phyloP scores from a whole-genome alignment of 176 grass and related monocot species.

The Alopecurus myosuroides region DNA sequence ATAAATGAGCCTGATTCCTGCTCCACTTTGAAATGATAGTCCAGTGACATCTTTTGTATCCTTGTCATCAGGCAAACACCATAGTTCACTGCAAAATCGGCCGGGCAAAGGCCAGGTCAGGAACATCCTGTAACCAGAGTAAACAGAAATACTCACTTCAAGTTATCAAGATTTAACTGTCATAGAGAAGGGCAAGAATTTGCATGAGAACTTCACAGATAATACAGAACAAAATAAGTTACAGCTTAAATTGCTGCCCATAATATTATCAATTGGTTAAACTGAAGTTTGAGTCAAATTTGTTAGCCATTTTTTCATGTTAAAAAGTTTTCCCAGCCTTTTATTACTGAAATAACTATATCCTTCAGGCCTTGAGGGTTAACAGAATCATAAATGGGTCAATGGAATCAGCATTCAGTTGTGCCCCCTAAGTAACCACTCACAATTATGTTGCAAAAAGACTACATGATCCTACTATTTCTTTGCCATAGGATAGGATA shows the following conservation, averaged over 20 bases:
- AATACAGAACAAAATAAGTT: background rate
- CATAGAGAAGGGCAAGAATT: background rate
- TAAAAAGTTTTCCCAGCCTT: background rate
- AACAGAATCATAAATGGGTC: background rate
- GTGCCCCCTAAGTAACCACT: background rate
- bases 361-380: background rate
- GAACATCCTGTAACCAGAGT: conserved; percentile 62
- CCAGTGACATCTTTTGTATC: conserved; percentile 99
- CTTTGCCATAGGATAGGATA: background rate
- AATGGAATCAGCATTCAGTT: background rate
- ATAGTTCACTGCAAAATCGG: conserved; percentile 93
- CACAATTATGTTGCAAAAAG: background rate
- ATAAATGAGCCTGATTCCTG: conserved; percentile 90
- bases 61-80: conserved; percentile 84
- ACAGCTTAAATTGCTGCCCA: background rate
- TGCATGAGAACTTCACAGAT: conserved; percentile 1
- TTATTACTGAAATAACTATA: background rate
- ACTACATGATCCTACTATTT: background rate
- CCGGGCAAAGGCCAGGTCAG: conserved; percentile 61
- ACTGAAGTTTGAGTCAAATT: conserved; percentile 10
- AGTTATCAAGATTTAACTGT: conserved; percentile 25
- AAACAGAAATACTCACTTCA: conserved; percentile 46
- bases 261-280: background rate
- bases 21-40: conserved; percentile 98
- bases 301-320: background rate